These are phyloP conservation scores for Nicotiana sylvestris DNA, from an alignment of 257 asterid genomes.

Conservation along the genomic window DNA sequence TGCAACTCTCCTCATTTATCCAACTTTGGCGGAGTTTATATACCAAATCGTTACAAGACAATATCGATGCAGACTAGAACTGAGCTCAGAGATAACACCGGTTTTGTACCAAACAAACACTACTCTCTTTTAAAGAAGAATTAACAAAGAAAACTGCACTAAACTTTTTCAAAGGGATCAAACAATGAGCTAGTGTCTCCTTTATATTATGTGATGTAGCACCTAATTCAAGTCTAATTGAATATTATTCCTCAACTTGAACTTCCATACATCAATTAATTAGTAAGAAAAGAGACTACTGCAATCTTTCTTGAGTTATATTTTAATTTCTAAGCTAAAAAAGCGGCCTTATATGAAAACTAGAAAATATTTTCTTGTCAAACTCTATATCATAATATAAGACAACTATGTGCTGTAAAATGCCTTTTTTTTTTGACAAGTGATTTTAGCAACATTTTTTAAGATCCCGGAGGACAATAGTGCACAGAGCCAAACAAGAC, in stretches of 20 bases:
- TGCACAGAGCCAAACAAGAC: background rate
- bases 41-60: background rate
- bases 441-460: background rate
- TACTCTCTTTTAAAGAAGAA: too few relatives aligned
- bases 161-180: background rate
- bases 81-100: background rate
- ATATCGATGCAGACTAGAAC: background rate
- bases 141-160: too few relatives aligned
- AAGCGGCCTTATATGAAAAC: background rate
- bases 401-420: too few relatives aligned
- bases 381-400: too few relatives aligned
- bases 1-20: background rate
- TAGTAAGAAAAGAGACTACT: background rate
- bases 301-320: background rate
- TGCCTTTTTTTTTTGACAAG: too few relatives aligned
- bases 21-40: background rate
- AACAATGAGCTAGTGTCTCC: background rate
- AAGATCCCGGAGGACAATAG: background rate
- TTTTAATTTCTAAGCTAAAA: background rate
- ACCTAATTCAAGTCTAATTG: background rate
- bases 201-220: background rate
- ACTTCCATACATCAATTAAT: background rate
- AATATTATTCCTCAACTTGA: background rate
- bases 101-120: background rate
- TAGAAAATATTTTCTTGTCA: background rate